These are phyloP conservation scores for Laburnicola sp. DNA, from an alignment of 2,329 filamentous ascomycete genomes.

Conservation along the genomic window DNA sequence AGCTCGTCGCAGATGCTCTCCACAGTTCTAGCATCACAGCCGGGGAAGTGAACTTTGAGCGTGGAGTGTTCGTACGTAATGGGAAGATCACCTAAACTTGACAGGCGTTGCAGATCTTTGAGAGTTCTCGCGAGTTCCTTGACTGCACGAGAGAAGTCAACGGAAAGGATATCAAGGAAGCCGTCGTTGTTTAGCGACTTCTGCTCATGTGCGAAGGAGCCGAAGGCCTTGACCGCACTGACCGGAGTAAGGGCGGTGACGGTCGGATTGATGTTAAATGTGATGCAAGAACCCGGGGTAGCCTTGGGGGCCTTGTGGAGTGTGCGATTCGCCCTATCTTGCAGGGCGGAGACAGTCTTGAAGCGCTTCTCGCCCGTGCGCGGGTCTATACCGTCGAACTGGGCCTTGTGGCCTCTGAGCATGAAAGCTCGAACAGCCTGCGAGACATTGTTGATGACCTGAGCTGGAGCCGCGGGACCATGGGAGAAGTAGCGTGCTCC, in stretches of 20 bases:
- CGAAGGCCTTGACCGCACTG: conserved; percentile 59
- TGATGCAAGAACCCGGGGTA: conserved; percentile 77
- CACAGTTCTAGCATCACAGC: conserved; percentile 81
- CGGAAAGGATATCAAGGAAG: conserved; percentile 80
- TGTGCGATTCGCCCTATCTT: conserved; percentile 71
- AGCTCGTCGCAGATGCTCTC: conserved; percentile 84
- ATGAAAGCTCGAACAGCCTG: conserved; percentile 89
- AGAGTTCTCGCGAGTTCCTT: conserved; percentile 80
- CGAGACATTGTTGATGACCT: conserved; percentile 94
- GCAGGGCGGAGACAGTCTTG: conserved; percentile 72
- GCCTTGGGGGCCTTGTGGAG: conserved; percentile 62
- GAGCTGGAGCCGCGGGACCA: conserved; percentile 78
- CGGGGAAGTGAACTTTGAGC: conserved; percentile 84
- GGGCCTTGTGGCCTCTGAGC: conserved; percentile 84
- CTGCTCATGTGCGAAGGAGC: conserved; percentile 42
- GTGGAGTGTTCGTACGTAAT: conserved; percentile 70
- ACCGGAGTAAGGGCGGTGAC: conserved; percentile 84
- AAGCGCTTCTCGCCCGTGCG: conserved; percentile 75
- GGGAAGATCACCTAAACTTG: conserved; percentile 79
- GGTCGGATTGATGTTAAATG: conserved; percentile 86
- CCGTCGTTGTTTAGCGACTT: conserved; percentile 78
- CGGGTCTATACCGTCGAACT: conserved; percentile 76
- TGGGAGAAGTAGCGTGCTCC: conserved; percentile 89
- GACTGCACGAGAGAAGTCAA: conserved; percentile 84
- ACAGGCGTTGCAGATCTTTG: conserved; percentile 77